phyloP scores from a whole-genome alignment of 2,329 filamentous ascomycete genomes.

The Helotiales sp. region DNA sequence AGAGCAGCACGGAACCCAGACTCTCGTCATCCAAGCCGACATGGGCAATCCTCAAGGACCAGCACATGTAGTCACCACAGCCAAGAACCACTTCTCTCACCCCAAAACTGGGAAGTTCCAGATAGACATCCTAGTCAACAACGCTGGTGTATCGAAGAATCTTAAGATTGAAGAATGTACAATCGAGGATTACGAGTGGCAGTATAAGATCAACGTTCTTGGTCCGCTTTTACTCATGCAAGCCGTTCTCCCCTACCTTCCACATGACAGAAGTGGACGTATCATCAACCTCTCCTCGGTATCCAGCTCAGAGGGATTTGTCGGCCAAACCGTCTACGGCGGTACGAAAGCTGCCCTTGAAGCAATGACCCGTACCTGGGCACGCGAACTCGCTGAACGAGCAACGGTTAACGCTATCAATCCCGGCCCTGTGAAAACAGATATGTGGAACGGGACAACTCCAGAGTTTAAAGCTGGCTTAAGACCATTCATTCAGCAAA shows the following conservation, averaged over 20 bases:
- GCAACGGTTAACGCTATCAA: slow-evolving; percentile 67
- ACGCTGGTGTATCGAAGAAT: slow-evolving; percentile 73
- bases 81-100: slow-evolving; percentile 58
- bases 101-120: slow-evolving; percentile 52
- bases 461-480: slow-evolving; percentile 58
- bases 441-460: slow-evolving; percentile 61
- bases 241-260: slow-evolving; percentile 69
- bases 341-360: slow-evolving; percentile 68
- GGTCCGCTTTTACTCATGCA: slow-evolving; percentile 78
- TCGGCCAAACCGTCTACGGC: slow-evolving; percentile 60
- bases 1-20: slow-evolving; percentile 57
- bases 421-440: slow-evolving; percentile 64
- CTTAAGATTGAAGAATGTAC: slow-evolving; percentile 63
- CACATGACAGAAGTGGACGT: slow-evolving; percentile 63
- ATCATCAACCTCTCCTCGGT: slow-evolving; percentile 64
- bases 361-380: slow-evolving; percentile 69
- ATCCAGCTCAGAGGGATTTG: slow-evolving; percentile 56
- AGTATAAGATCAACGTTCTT: slow-evolving; percentile 79
- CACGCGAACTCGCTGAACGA: slow-evolving; percentile 59
- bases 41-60: slow-evolving; percentile 63
- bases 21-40: slow-evolving; percentile 68
- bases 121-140: slow-evolving; percentile 86
- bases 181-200: slow-evolving; percentile 64
- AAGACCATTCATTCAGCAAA: slow-evolving; percentile 59
- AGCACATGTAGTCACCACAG: slow-evolving; percentile 56